Conservation (phyloP, 441 rosid species). For the Monsonia emarginata region DNA sequence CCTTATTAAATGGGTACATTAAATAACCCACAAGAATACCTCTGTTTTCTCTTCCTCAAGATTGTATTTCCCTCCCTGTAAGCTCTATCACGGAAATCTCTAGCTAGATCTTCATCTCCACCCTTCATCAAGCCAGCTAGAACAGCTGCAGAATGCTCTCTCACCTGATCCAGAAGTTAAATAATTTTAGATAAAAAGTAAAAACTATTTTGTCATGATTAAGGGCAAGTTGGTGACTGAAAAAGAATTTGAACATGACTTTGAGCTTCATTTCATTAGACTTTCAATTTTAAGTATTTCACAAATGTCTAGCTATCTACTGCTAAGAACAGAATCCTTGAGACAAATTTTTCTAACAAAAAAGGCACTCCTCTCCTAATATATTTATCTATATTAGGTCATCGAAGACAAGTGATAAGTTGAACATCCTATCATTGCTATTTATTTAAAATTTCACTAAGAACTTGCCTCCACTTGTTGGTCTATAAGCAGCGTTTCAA, state of each 20-base stretch:
- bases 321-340: neutral
- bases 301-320: neutral
- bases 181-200: conserved; percentile 15
- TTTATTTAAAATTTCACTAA: conserved; percentile 13
- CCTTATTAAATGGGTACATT: neutral
- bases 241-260: neutral
- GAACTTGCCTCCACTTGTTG: conserved; percentile 92
- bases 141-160: conserved; percentile 98
- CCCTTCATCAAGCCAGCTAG: conserved; percentile 95
- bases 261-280: neutral
- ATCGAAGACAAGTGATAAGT: neutral
- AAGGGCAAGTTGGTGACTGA: neutral
- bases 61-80: conserved; percentile 58
- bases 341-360: neutral
- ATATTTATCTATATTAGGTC: neutral
- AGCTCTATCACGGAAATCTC: conserved; percentile 75
- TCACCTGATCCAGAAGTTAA: conserved; percentile 45
- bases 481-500: conserved; percentile 72
- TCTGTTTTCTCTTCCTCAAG: conserved; percentile 53
- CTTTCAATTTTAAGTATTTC: neutral
- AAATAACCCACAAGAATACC: conserved; percentile 27
- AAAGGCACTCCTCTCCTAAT: neutral
- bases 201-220: neutral
- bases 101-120: conserved; percentile 77
- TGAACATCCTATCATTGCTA: conserved; percentile 3